Evolutionary conservation across 23 red algal species (phyloP).

Genomic region (Cyanidium caldarium): DNA sequence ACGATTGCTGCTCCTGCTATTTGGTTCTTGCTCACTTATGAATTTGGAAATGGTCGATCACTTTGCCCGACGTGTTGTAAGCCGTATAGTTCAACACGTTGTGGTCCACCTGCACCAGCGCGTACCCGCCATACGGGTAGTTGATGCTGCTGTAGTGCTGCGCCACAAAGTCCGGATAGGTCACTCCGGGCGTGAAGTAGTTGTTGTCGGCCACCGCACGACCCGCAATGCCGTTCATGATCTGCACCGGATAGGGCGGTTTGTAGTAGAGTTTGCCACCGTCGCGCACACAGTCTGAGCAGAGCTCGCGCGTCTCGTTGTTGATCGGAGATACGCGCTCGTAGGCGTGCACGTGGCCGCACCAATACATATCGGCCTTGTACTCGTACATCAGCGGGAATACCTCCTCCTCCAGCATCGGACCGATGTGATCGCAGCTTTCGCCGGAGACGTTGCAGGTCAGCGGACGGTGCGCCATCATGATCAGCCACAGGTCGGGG

Average conservation of each 20-base stretch:
- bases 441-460: constrained; percentile 22
- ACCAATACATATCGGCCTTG: constrained; percentile 33
- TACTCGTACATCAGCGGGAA: constrained; percentile 27
- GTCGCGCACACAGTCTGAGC: constrained; percentile 11
- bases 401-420: constrained; percentile 16
- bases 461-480: constrained; percentile 21
- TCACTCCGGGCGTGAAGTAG: constrained; percentile 14
- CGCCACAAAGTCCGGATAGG: constrained; percentile 11
- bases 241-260: constrained; percentile 19
- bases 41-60: constrained; percentile 14
- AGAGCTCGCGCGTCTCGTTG: constrained; percentile 10
- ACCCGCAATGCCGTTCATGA: constrained; percentile 23
- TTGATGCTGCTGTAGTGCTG: constrained; percentile 9
- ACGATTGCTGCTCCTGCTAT: no score
- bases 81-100: constrained; percentile 14
- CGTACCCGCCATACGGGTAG: constrained; percentile 26
- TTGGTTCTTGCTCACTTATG: constrained; percentile 23
- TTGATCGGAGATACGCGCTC: constrained; percentile 14
- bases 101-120: constrained; percentile 9
- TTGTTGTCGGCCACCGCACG: constrained; percentile 21
- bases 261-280: constrained; percentile 11
- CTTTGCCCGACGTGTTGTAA: constrained; percentile 13
- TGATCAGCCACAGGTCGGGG: constrained; percentile 20
- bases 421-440: constrained; percentile 15
- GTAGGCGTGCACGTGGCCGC: constrained; percentile 26